Evolutionary conservation across 306 rosid species (phyloP).

Genomic region (Vigna trinervia): DNA sequence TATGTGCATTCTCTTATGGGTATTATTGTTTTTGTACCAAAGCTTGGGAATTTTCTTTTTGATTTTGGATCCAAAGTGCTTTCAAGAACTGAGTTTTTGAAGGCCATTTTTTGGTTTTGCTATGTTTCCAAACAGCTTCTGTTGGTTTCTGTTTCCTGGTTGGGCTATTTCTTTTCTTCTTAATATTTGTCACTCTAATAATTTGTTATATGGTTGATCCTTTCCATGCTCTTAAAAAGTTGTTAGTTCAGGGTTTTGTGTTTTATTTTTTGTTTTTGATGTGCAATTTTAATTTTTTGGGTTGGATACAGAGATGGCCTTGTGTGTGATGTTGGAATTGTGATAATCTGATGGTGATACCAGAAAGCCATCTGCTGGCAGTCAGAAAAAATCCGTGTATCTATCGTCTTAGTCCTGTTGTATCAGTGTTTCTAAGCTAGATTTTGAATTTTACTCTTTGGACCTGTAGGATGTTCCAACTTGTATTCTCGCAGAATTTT

Average conservation of each 20-base stretch:
- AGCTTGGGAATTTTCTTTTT: conserved; percentile 36
- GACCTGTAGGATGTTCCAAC: conserved; percentile 24
- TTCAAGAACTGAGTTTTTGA: conserved; percentile 31
- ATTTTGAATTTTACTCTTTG: conserved; percentile 31
- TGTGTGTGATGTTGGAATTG: conserved; percentile 39
- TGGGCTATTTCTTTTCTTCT: conserved; percentile 19
- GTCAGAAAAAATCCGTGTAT: neutral
- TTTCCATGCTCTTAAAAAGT: conserved; percentile 29
- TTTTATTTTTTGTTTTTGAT: conserved; percentile 30
- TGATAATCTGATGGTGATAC: conserved; percentile 42
- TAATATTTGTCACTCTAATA: neutral
- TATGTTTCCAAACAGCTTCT: conserved; percentile 32
- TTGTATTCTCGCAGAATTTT: conserved; percentile 4
- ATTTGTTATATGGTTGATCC: conserved; percentile 44
- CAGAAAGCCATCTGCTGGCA: conserved; percentile 38
- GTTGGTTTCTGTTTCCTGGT: conserved; percentile 37
- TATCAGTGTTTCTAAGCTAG: conserved; percentile 35
- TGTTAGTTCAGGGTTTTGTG: conserved; percentile 11
- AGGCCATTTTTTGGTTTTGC: conserved; percentile 35
- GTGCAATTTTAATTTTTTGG: conserved; percentile 40
- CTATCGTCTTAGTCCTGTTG: conserved; percentile 32
- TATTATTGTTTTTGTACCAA: conserved; percentile 34
- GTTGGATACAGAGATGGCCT: conserved; percentile 24
- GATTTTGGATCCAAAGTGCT: conserved; percentile 54
- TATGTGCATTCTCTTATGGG: conserved; percentile 49